These are phyloP conservation scores for Rosa lucieae DNA, from an alignment of 306 rosid species.

Conservation along the genomic window DNA sequence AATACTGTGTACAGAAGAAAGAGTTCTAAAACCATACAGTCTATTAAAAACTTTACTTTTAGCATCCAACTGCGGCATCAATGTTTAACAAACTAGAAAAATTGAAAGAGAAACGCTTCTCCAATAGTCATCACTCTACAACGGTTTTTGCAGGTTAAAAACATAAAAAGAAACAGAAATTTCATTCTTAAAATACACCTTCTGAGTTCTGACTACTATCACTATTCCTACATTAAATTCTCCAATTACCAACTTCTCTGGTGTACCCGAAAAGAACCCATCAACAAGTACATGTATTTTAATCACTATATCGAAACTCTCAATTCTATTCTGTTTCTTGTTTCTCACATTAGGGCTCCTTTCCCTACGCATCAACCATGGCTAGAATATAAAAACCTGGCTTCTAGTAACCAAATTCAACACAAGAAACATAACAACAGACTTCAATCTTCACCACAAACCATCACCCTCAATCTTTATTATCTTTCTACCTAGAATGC, in stretches of 20 bases:
- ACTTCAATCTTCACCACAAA: background rate
- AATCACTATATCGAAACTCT: background rate
- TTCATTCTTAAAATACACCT: background rate
- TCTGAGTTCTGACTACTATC: background rate
- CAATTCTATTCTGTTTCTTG: background rate
- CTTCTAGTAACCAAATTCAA: background rate
- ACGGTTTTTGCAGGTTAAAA: background rate
- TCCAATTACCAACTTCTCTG: background rate
- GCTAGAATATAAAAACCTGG: background rate
- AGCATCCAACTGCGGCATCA: background rate
- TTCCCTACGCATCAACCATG: background rate
- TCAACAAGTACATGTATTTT: background rate
- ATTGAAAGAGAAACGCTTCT: background rate
- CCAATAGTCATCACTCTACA: background rate
- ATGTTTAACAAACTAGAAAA: background rate
- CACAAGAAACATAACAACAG: background rate
- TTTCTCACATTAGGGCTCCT: background rate
- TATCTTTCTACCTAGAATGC: background rate
- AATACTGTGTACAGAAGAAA: background rate
- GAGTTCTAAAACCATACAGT: background rate
- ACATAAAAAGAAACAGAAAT: background rate
- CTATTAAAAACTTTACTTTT: background rate
- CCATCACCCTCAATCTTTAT: background rate
- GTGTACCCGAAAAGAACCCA: background rate
- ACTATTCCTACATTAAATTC: background rate